phyloP scores from a whole-genome alignment of 2,329 filamentous ascomycete species.

The Bipolaris victoriae region DNA sequence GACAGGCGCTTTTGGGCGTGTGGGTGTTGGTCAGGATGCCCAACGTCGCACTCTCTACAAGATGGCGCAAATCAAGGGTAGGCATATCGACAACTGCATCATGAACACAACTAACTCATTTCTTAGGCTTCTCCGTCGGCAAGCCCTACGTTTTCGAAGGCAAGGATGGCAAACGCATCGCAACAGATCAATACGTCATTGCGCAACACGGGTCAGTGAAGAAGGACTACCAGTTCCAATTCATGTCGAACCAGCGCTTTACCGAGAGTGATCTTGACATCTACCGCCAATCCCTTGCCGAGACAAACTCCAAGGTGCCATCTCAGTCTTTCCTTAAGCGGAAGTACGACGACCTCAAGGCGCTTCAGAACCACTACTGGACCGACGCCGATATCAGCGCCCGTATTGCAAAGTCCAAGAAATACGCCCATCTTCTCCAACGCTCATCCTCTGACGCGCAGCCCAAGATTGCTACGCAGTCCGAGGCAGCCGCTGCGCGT shows the following conservation, averaged over 20 bases:
- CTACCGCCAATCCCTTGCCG: slow-evolving; percentile 74
- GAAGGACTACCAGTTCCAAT: slow-evolving; percentile 87
- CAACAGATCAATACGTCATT: slow-evolving; percentile 83
- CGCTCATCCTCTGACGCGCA: slow-evolving; percentile 70
- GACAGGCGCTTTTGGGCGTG: slow-evolving; percentile 81
- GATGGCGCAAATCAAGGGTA: slow-evolving; percentile 86
- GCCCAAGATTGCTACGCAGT: slow-evolving; percentile 61
- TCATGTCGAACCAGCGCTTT: slow-evolving; percentile 83
- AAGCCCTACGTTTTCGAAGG: slow-evolving; percentile 83
- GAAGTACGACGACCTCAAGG: slow-evolving; percentile 83
- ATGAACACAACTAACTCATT: slow-evolving; percentile 29
- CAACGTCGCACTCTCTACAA: slow-evolving; percentile 81
- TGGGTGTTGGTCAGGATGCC: slow-evolving; percentile 80
- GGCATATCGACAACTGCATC: slow-evolving; percentile 16
- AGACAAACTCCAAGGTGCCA: slow-evolving; percentile 73
- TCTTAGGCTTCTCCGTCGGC: slow-evolving; percentile 74
- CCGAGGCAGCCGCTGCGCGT: slow-evolving; percentile 74
- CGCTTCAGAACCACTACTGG: slow-evolving; percentile 78
- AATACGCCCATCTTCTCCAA: slow-evolving; percentile 57
- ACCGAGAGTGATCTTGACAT: slow-evolving; percentile 85
- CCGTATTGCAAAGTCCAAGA: slow-evolving; percentile 72
- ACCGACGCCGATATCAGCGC: slow-evolving; percentile 81
- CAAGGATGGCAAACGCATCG: slow-evolving; percentile 74
- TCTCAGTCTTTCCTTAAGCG: slow-evolving; percentile 70
- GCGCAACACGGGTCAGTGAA: slow-evolving; percentile 83